phyloP scores from a whole-genome alignment of 495 filamentous ascomycete species.

The Aspergillus saccharolyticus region DNA sequence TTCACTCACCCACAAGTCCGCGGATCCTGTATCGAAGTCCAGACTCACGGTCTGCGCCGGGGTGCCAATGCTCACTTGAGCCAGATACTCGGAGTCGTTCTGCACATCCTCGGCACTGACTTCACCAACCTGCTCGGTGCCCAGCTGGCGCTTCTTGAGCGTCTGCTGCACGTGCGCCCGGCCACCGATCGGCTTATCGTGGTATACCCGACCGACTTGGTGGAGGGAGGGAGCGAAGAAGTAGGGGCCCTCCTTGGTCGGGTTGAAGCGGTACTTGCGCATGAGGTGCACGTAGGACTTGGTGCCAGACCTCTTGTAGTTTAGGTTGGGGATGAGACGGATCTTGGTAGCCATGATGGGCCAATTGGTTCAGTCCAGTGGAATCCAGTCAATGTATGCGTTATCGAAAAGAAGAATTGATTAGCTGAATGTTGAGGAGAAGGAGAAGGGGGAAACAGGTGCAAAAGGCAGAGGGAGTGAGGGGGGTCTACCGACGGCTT shows the following conservation, averaged over 20 bases:
- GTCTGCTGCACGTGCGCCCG: conserved; percentile 36
- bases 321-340: conserved; percentile 51
- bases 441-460: neutral
- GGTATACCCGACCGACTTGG: conserved; percentile 42
- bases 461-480: neutral
- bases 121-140: conserved; percentile 42
- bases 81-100: conserved; percentile 68
- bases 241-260: conserved; percentile 67
- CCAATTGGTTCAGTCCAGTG: neutral
- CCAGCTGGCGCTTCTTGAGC: conserved; percentile 47
- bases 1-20: conserved; percentile 68
- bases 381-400: neutral
- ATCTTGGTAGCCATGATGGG: conserved; percentile 38
- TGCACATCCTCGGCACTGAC: conserved; percentile 69
- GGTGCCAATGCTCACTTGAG: conserved; percentile 61
- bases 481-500: neutral
- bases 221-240: conserved; percentile 42
- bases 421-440: neutral
- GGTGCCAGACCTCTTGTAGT: conserved; percentile 59
- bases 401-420: neutral
- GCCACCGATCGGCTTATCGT: conserved; percentile 41
- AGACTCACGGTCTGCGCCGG: conserved; percentile 61
- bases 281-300: conserved; percentile 70
- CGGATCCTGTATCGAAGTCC: conserved; percentile 74
- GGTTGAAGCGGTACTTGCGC: conserved; percentile 64